These are phyloP conservation scores for Myxozyma vanderwaltii DNA, from an alignment of 805 yeast genomes.

Conservation along the genomic window DNA sequence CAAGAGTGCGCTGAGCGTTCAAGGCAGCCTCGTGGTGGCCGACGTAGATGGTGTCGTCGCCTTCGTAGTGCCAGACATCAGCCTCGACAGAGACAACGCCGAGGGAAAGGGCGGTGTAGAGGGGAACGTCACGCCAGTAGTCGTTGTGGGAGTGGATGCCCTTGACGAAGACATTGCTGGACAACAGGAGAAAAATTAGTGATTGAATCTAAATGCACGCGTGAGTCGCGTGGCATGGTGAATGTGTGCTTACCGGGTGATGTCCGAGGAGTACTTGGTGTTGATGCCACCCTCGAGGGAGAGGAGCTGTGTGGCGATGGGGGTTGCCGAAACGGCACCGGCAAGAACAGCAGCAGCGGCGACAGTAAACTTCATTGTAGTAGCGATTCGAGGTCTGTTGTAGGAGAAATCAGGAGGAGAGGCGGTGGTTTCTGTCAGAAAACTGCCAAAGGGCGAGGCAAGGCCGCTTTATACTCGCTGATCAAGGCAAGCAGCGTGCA, in stretches of 20 bases:
- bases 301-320: constrained; percentile 19
- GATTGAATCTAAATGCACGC: not conserved
- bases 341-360: constrained; percentile 17
- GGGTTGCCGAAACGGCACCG: constrained; percentile 24
- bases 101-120: constrained; percentile 50
- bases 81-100: constrained; percentile 58
- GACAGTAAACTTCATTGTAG: constrained; percentile 17
- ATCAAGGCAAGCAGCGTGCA: too few relatives aligned
- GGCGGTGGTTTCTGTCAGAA: not conserved
- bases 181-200: not conserved
- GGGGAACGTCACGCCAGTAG: constrained; percentile 52
- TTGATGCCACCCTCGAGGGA: constrained; percentile 16
- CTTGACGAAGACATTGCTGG: constrained; percentile 42
- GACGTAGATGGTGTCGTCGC: constrained; percentile 45
- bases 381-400: not conserved
- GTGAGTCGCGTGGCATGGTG: not conserved
- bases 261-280: constrained; percentile 28
- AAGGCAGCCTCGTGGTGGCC: constrained; percentile 61
- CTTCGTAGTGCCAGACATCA: constrained; percentile 54
- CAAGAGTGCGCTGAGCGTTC: constrained; percentile 51
- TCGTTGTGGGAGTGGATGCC: constrained; percentile 61
- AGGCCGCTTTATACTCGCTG: too few relatives aligned
- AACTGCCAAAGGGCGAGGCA: too few relatives aligned
- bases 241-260: constrained; percentile 20
- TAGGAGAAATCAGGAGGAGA: not conserved